These are phyloP conservation scores for Trichophyton rubrum DNA, from an alignment of 2,329 filamentous ascomycete species.

Conservation along the genomic window DNA sequence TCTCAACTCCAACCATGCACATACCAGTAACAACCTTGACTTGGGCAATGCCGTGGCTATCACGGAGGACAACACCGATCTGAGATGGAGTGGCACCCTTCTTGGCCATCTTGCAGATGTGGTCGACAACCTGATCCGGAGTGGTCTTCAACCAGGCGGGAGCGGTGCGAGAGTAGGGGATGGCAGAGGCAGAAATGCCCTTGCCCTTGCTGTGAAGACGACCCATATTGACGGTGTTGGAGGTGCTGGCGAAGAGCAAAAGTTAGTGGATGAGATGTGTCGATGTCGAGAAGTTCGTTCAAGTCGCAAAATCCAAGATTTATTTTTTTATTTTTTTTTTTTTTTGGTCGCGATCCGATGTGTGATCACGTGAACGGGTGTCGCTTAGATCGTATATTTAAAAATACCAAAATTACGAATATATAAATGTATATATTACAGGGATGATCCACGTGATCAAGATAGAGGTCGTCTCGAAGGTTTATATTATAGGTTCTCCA, in stretches of 20 bases:
- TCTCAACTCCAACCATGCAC: constrained; percentile 20
- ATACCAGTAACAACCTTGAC: constrained; percentile 94
- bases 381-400: background rate
- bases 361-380: constrained; percentile 8
- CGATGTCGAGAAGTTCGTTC: background rate
- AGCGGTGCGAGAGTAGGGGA: constrained; percentile 89
- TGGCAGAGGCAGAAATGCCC: constrained; percentile 90
- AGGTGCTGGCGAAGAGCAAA: constrained; percentile 9
- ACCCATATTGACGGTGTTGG: constrained; percentile 51
- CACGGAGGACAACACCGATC: constrained; percentile 97
- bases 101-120: constrained; percentile 98
- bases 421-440: background rate
- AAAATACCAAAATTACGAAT: background rate
- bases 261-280: background rate
- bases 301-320: background rate
- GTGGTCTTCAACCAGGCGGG: constrained; percentile 98
- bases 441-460: background rate
- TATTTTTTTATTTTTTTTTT: too few species aligned
- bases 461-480: background rate
- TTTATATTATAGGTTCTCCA: too few species aligned
- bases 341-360: too few species aligned
- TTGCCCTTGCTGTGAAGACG: constrained; percentile 99
- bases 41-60: constrained; percentile 95
- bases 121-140: constrained; percentile 94
- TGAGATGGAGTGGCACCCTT: constrained; percentile 98